Conservation (phyloP, 108 stramenopile species). For the Nitzschia palea region DNA sequence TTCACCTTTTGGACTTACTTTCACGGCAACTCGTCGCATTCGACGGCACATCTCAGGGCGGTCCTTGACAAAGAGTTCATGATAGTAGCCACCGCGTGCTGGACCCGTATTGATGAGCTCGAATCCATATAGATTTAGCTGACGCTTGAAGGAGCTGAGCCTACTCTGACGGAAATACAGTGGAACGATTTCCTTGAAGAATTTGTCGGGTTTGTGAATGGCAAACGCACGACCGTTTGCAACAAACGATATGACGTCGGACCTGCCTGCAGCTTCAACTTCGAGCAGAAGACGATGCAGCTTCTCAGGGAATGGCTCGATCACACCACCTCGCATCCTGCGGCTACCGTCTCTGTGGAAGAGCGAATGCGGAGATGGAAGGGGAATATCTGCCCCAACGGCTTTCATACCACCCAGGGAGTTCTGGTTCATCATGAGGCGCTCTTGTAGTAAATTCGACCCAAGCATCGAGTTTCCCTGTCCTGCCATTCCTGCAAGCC, state of each 20-base stretch:
- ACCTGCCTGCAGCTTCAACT: conserved; percentile 63
- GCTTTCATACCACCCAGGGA: conserved; percentile 5
- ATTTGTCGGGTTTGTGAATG: conserved; percentile 67
- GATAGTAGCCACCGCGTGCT: conserved; percentile 77
- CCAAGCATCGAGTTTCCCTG: conserved; percentile 17
- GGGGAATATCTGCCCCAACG: conserved; percentile 3
- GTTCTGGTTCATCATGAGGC: conserved; percentile 26
- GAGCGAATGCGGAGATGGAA: conserved; percentile 39
- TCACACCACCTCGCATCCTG: conserved; percentile 56
- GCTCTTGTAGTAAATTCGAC: conserved; percentile 19
- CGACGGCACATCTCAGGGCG: conserved; percentile 52
- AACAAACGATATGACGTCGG: conserved; percentile 71
- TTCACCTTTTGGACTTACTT: conserved; percentile 41
- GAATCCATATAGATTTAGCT: conserved; percentile 92
- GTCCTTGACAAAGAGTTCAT: conserved; percentile 75
- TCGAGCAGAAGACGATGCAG: conserved; percentile 64
- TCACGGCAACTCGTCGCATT: conserved; percentile 68
- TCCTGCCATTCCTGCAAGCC: background rate
- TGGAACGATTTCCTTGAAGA: conserved; percentile 78
- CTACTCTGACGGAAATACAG: conserved; percentile 89
- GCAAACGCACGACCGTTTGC: conserved; percentile 72
- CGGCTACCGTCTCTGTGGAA: conserved; percentile 41
- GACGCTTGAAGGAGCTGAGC: conserved; percentile 89
- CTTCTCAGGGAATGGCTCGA: conserved; percentile 65
- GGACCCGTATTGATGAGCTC: conserved; percentile 72